Conservation (phyloP, 192 early-diverging fungal species). For the Thoreauomyces humboldtii region DNA sequence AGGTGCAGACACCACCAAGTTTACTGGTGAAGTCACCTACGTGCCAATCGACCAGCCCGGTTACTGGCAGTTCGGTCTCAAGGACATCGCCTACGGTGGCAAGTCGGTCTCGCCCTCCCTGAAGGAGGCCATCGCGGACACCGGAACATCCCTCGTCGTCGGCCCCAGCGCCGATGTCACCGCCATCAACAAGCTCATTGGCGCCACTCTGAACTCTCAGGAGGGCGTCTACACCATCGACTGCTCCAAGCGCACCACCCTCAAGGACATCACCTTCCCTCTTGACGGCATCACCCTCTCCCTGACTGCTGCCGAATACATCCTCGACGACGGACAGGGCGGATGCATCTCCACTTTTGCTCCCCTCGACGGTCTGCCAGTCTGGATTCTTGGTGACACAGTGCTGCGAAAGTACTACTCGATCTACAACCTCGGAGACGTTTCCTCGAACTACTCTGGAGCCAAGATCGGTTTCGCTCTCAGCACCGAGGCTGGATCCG, state of each 20-base stretch:
- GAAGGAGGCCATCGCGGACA: conserved; percentile 31
- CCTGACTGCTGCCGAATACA: conserved; percentile 32
- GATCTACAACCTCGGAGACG: background rate
- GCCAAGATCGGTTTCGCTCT: background rate
- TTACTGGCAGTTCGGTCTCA: conserved; percentile 25
- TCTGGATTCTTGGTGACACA: background rate
- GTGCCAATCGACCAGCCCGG: conserved; percentile 7
- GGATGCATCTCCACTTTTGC: conserved; percentile 24
- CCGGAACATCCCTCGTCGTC: conserved; percentile 35
- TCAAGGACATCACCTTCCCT: conserved; percentile 28
- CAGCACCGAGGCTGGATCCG: background rate
- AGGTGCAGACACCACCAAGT: conserved; percentile 44
- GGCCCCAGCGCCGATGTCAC: conserved; percentile 3
- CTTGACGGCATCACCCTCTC: conserved; percentile 23
- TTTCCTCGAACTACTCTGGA: background rate
- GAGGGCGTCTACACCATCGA: conserved; percentile 9
- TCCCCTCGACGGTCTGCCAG: background rate
- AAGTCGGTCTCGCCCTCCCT: background rate
- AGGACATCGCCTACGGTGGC: conserved; percentile 16
- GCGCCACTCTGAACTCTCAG: conserved; percentile 31
- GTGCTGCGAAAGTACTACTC: conserved; percentile 4
- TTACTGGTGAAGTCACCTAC: conserved; percentile 44
- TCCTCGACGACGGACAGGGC: conserved; percentile 24
- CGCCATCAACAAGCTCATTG: conserved; percentile 36
- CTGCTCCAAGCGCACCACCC: conserved; percentile 16